Evolutionary conservation across 169 alveolate species (phyloP).

Genomic region (Cyclospora cayetanensis): DNA sequence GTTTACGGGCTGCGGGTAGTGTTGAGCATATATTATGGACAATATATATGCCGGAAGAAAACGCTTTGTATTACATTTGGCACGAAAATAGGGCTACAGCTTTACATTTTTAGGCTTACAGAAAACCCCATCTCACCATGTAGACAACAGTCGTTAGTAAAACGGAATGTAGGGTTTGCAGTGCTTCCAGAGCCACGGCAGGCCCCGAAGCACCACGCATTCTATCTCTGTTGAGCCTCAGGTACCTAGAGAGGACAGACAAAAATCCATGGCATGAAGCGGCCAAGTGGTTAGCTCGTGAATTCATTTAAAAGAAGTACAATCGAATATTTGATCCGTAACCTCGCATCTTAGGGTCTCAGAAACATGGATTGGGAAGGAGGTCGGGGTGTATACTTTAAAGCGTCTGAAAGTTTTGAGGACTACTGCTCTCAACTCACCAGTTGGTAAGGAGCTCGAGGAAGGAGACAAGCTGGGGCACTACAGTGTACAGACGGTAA

Average conservation of each 20-base stretch:
- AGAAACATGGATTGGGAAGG: background rate
- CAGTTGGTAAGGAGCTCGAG: conserved; percentile 97
- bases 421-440: no score
- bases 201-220: conserved; percentile 95
- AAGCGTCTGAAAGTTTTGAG: background rate
- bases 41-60: no score
- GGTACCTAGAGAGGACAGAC: conserved; percentile 83
- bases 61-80: no score
- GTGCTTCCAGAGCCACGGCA: conserved; percentile 14
- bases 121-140: conserved; percentile 31
- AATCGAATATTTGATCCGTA: background rate
- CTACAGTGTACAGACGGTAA: conserved; percentile 96
- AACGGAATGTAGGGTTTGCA: conserved; percentile 46
- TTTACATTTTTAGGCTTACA: background rate
- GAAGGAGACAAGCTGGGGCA: conserved; percentile 93
- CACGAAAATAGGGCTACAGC: no score
- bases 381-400: background rate
- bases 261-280: no score
- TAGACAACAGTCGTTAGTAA: conserved; percentile 30
- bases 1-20: background rate
- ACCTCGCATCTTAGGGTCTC: background rate
- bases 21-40: no score
- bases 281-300: background rate
- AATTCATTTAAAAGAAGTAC: background rate
- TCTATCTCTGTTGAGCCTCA: conserved; percentile 96